Percentiles rank a stretch among this genome's conserved stretches.
phyloP scores from a whole-genome alignment of 2,329 filamentous ascomycete species.

The Endocalyx cinctus region DNA sequence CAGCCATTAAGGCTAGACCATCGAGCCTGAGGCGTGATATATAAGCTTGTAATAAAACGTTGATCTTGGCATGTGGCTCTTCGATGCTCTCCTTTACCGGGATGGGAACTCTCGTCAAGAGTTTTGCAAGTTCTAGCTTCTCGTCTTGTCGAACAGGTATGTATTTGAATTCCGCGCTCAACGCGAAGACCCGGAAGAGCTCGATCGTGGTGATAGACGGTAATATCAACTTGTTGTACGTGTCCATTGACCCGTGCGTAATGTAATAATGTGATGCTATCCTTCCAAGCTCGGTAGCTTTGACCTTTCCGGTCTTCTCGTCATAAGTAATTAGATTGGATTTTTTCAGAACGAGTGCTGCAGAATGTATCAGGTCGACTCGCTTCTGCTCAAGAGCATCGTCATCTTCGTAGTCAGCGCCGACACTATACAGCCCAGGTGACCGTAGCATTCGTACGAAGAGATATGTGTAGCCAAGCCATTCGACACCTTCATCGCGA shows the following conservation, averaged over 20 bases:
- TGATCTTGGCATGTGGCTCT: conserved; percentile 96
- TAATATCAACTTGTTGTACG: conserved; percentile 92
- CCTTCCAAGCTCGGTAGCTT: conserved; percentile 88
- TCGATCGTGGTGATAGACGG: conserved; percentile 91
- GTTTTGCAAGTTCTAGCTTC: conserved; percentile 90
- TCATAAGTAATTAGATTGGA: conserved; percentile 92
- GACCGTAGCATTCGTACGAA: conserved; percentile 97
- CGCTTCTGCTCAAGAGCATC: conserved; percentile 90
- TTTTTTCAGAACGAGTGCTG: conserved; percentile 79
- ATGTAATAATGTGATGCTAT: conserved; percentile 99
- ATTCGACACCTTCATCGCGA: conserved; percentile 95
- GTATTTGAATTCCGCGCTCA: conserved; percentile 98
- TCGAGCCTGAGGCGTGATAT: conserved; percentile 93
- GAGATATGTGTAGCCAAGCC: conserved; percentile 96
- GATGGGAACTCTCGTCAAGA: conserved; percentile 84
- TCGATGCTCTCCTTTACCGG: conserved; percentile 98
- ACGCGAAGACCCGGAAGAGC: conserved; percentile 90
- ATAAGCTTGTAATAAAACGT: conserved; percentile 92
- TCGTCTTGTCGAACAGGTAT: conserved; percentile 97
- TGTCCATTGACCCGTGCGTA: conserved; percentile 91
- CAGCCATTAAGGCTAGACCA: conserved; percentile 92
- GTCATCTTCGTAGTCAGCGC: conserved; percentile 91
- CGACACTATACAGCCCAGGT: conserved; percentile 90
- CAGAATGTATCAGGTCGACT: conserved; percentile 95
- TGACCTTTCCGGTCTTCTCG: conserved; percentile 82